phyloP scores from a whole-genome alignment of 2,329 filamentous ascomycete species.

The Colletotrichum sp. region DNA sequence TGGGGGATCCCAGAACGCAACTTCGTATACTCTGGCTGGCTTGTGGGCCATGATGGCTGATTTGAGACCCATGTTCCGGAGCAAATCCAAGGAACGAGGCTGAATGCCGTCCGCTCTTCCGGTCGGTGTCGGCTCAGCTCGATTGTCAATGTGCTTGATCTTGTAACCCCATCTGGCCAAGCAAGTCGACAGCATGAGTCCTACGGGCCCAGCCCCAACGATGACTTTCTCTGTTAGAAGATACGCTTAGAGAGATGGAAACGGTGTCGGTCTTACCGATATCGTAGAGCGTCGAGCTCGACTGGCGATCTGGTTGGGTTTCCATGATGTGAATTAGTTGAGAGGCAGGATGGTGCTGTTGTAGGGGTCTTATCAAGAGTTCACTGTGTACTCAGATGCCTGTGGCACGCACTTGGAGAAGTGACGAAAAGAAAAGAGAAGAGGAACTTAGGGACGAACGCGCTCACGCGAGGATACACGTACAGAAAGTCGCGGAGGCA shows the following conservation, averaged over 20 bases:
- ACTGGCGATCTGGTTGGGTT: constrained; percentile 12
- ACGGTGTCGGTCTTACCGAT: constrained; percentile 39
- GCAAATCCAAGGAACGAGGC: constrained; percentile 83
- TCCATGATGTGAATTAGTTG: neutral
- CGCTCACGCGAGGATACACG: neutral
- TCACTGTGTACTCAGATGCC: neutral
- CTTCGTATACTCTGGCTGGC: constrained; percentile 84
- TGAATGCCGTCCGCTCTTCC: constrained; percentile 93
- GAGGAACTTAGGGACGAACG: neutral
- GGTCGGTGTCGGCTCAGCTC: constrained; percentile 81
- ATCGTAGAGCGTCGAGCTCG: constrained; percentile 39
- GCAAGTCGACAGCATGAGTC: constrained; percentile 85
- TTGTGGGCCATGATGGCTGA: constrained; percentile 85
- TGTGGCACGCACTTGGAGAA: neutral
- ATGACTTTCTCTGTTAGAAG: constrained; percentile 63
- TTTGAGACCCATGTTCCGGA: constrained; percentile 90
- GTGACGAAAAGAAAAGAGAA: neutral
- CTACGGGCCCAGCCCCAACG: constrained; percentile 87
- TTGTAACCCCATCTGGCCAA: constrained; percentile 92
- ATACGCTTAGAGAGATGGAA: neutral
- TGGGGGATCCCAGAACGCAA: constrained; percentile 74
- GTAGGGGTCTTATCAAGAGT: neutral
- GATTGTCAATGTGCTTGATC: constrained; percentile 94
- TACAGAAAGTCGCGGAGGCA: neutral
- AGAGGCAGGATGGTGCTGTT: neutral